These are phyloP conservation scores for Aspergillus wentii DNA, from an alignment of 495 filamentous ascomycete genomes.

Conservation along the genomic window DNA sequence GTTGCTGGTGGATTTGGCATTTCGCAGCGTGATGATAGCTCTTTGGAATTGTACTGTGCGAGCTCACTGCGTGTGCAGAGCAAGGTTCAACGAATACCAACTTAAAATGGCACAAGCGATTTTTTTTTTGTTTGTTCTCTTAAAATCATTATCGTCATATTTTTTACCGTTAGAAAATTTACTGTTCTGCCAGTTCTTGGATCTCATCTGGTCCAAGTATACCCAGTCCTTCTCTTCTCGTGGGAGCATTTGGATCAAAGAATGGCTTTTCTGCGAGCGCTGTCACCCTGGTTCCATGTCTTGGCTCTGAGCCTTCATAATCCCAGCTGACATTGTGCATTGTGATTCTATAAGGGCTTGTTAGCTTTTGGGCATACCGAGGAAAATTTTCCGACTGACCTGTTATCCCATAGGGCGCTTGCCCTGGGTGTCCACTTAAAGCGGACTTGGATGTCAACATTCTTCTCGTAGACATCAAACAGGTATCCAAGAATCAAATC, in stretches of 20 bases:
- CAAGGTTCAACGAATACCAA: too few species aligned
- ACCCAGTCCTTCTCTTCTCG: constrained; percentile 56
- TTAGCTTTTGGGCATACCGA: not conserved
- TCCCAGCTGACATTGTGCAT: constrained; percentile 68
- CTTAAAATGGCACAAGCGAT: too few species aligned
- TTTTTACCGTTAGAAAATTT: too few species aligned
- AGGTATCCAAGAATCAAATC: constrained; percentile 65
- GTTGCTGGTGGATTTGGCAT: too few species aligned
- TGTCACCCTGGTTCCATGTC: constrained; percentile 62
- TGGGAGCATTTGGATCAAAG: constrained; percentile 55
- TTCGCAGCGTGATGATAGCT: too few species aligned
- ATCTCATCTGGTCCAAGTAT: constrained; percentile 25
- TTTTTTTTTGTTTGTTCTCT: too few species aligned
- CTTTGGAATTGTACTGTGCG: too few species aligned
- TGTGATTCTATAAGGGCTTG: constrained; percentile 45
- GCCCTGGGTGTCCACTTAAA: constrained; percentile 61
- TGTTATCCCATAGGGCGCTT: constrained; percentile 61
- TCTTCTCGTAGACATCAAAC: constrained; percentile 60
- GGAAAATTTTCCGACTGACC: constrained; percentile 28
- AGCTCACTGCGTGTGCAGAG: too few species aligned
- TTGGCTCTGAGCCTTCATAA: constrained; percentile 56
- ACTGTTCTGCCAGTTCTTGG: constrained; percentile 11
- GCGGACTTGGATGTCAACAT: constrained; percentile 63
- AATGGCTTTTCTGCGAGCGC: constrained; percentile 63
- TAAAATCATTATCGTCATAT: too few species aligned